Percentiles rank a stretch among this genome's conserved stretches.
These are phyloP conservation scores for Cercospora sp. DNA, from an alignment of 2,329 filamentous ascomycete species.

Conservation along the genomic window DNA sequence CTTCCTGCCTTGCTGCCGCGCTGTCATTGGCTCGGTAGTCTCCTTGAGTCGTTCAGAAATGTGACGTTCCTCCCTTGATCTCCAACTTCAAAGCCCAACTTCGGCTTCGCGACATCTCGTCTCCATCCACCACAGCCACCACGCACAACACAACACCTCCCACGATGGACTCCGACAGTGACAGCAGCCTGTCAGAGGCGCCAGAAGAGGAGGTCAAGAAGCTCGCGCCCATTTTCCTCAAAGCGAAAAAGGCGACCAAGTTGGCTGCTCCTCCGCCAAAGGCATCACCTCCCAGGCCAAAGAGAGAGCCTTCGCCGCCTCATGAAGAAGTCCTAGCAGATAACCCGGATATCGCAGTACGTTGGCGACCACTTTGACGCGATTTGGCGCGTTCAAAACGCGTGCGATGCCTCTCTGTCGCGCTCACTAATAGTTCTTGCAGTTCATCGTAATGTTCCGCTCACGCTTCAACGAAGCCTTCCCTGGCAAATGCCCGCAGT, in stretches of 20 bases:
- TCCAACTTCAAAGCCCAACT: slow-evolving; percentile 11
- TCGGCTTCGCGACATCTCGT: slow-evolving; percentile 18
- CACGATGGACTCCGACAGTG: slow-evolving; percentile 55
- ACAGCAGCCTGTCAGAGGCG: slow-evolving; percentile 60
- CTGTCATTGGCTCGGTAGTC: slow-evolving; percentile 23
- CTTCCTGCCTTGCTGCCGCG: slow-evolving; percentile 19
- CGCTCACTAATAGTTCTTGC: slow-evolving; percentile 48
- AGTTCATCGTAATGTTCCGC: slow-evolving; percentile 99
- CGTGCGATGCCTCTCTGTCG: slow-evolving; percentile 28
- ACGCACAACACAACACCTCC: slow-evolving; percentile 37
- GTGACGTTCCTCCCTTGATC: slow-evolving; percentile 24
- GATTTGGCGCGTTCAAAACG: slow-evolving; percentile 37
- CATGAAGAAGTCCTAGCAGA: slow-evolving; percentile 90
- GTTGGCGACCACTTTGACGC: slow-evolving; percentile 47
- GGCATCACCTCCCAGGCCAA: slow-evolving; percentile 47
- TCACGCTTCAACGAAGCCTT: slow-evolving; percentile 89
- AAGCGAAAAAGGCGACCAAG: slow-evolving; percentile 45
- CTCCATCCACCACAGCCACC: slow-evolving; percentile 31
- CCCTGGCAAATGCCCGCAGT: slow-evolving; percentile 80
- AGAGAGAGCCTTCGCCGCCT: slow-evolving; percentile 81
- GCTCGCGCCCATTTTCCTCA: slow-evolving; percentile 41
- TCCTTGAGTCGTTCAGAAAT: slow-evolving; percentile 17
- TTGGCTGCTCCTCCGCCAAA: slow-evolving; percentile 49
- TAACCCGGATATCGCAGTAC: slow-evolving; percentile 87
- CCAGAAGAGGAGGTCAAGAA: slow-evolving; percentile 57